Base-by-base conservation (phyloP, 202 grass and related monocot genomes). In the Cymbopogon flexuosus region DNA sequence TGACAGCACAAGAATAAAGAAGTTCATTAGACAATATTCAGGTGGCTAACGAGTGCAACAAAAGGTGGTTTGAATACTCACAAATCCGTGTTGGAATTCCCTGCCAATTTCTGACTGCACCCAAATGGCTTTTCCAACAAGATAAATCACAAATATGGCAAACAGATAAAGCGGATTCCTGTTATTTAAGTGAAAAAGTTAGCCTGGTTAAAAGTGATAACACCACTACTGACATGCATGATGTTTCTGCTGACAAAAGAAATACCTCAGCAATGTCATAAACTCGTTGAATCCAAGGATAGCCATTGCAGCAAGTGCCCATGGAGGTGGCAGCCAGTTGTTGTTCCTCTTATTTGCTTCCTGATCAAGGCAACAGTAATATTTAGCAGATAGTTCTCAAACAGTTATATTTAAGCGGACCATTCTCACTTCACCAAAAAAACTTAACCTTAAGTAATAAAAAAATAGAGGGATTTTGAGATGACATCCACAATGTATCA, bases 341-440 rank as follows among this genome's bases (percentile, higher is more conserved):
- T 98, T 98, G 76, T 95, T 98, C 47, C 88, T 89, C 86, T 98
- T 98, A 75, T 98, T 87, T 80, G 95, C 95, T 88, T 98, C 95
- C 95, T 98, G 66, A 70, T 42, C 74, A 79, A 77, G 43, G 46
- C 41, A 87, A 84, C 10, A 88, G 70, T 35, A 82, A 79, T 70
- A 1, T 54, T 87, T 78, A 80, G 43, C 27, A 9, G 34, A 57
- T 61, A 37, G 40, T 65, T 77, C 27, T 51, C 10, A 19, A 54
- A 60, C 23, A 23, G 14, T 61, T 3, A 67, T 59, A 59, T 16
- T 77, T 27, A 77, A 22, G 42, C 49, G 40, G 31, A 75, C 14
- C 22, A 60, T 37, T 57, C 29, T 37, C 37, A 40, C 29, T 81
- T 77, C 21, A 10, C 51, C 72, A 59, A n/a, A 14, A 29, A 52